Base-by-base conservation (phyloP, 2,329 filamentous ascomycete genomes). In the Thermothelomyces thermophilus region DNA sequence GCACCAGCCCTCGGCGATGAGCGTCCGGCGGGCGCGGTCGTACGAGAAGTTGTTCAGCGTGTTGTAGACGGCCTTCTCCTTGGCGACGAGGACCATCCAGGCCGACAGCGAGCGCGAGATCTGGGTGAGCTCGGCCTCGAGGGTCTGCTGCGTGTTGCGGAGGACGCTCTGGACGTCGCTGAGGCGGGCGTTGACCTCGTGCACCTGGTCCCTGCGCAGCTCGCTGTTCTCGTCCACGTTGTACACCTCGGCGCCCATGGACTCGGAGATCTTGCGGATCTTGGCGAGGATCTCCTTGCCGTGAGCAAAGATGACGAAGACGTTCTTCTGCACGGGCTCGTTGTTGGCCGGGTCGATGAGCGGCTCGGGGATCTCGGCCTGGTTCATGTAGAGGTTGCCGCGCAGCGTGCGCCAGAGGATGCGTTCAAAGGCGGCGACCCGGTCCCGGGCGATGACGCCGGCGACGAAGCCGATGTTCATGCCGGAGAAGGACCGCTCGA, bases 381-480 rank as follows among this genome's bases (percentile, higher is more conserved):
- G 94, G 72, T 98, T 98, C 93, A 98, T 98, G 77, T 97, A 98
- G 56, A 98, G 74, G 70, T 98, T 98, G 63, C 93, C 93, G 68
- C 93, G 89, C 36, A 98, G 81, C 0, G 94, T 96, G 63, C 93
- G 83, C 93, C 93, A 98, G 45, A 98, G 77, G 60, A 98, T 98
- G 52, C 93, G 86, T 73, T 98, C 94, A 65, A 98, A 98, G 22
- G 91, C 87, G 13, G 85, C 90, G 53, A 98, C 91, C 44, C 91
- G 84, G 64, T 97, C 91, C 48, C 93, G 83, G 33, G 87, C 82
- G 61, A 98, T 97, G 61, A 97, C 93, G 70, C 93, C 93, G 48
- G 93, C 87, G 46, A 98, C 91, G 63, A 98, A 98, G 9, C 93
- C 93, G 66, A 98, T 98, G 72, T 97, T 96, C 87, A 97, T 95